Base-by-base conservation (phyloP, 2,329 filamentous ascomycete species). In the Clathrospora elynae region DNA sequence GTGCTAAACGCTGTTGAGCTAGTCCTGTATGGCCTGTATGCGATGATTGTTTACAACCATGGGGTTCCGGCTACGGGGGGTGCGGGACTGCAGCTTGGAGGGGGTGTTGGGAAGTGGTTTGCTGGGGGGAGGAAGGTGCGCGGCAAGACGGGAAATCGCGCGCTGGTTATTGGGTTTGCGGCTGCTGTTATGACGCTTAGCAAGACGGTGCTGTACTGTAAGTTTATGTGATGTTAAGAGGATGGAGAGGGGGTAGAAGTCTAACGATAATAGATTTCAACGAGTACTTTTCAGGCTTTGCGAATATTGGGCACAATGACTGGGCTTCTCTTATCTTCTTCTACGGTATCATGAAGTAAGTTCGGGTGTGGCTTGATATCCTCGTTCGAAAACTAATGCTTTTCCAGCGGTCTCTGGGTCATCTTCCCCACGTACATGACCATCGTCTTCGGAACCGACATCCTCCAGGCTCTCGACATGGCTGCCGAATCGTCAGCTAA, bases 1-100 rank as follows among this genome's bases (percentile, higher is more conserved):
- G 59, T 75, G 5, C 65, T 91, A 53, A 93, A 92, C 62, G 68
- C 81, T 5, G 56, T 88, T 39, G 88, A 93, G 76, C 83, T 81
- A 3, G 42, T 73, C 22, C 76, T 84, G 59, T 92, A 91, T 64
- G 69, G 73, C 41, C 75, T 73, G 70, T 92, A 83, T 59, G 74
- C 85, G 11, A 78, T 73, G 56, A 70, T 82, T 38, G 66, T 86
- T 5, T 74, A 68, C 33, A 54, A 62, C 17, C 67, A 73, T 39
- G 72, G 74, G 2, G 41, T 54, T 12, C 49, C 54, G n/a, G 51
- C 57, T 4, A 47, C 57, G n/a, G 53, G 67, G n/a, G 71, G 67
- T 0, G 63, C 66, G 7, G 75, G 74, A 1, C 57, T 72, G 17
- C 69, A 74, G 46, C 36, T 59, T 19, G 67, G 67, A 3, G 46